These are phyloP conservation scores for Neofusicoccum sp. DNA, from an alignment of 2,329 filamentous ascomycete genomes.

Conservation along the genomic window DNA sequence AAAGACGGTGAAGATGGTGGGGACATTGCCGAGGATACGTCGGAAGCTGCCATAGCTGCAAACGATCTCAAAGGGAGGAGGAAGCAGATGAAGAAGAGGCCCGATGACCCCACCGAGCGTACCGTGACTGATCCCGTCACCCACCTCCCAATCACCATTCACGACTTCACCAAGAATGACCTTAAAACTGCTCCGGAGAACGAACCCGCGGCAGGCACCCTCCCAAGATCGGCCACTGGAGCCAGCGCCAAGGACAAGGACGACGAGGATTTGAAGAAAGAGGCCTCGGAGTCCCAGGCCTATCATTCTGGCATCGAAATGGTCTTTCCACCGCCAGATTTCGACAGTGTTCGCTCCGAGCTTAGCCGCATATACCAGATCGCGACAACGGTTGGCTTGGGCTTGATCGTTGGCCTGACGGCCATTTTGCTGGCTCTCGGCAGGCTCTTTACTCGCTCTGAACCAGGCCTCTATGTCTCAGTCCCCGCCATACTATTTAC, in stretches of 20 bases:
- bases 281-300: slow-evolving; percentile 35
- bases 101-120: slow-evolving; percentile 48
- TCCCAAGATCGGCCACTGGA: slow-evolving; percentile 45
- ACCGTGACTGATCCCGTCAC: slow-evolving; percentile 72
- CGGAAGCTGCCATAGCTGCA: slow-evolving; percentile 38
- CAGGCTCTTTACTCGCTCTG: slow-evolving; percentile 20
- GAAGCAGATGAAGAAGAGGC: slow-evolving; percentile 51
- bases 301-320: slow-evolving; percentile 41
- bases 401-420: slow-evolving; percentile 36
- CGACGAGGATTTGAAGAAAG: slow-evolving; percentile 40
- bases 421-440: slow-evolving; percentile 27
- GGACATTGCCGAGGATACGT: slow-evolving; percentile 43
- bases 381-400: slow-evolving; percentile 42
- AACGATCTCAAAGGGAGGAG: slow-evolving; percentile 47
- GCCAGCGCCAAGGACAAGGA: slow-evolving; percentile 39
- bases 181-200: slow-evolving; percentile 52
- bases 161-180: slow-evolving; percentile 66
- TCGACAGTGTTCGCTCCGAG: slow-evolving; percentile 44
- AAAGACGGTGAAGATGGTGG: slow-evolving; percentile 23
- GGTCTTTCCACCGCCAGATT: slow-evolving; percentile 56
- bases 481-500: slow-evolving; percentile 26
- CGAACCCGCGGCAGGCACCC: slow-evolving; percentile 40
- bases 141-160: slow-evolving; percentile 65
- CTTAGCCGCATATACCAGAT: slow-evolving; percentile 46
- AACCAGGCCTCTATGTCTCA: slow-evolving; percentile 23